Conservation (phyloP, 2,329 filamentous ascomycete species). For the Aaosphaeria arxii region DNA sequence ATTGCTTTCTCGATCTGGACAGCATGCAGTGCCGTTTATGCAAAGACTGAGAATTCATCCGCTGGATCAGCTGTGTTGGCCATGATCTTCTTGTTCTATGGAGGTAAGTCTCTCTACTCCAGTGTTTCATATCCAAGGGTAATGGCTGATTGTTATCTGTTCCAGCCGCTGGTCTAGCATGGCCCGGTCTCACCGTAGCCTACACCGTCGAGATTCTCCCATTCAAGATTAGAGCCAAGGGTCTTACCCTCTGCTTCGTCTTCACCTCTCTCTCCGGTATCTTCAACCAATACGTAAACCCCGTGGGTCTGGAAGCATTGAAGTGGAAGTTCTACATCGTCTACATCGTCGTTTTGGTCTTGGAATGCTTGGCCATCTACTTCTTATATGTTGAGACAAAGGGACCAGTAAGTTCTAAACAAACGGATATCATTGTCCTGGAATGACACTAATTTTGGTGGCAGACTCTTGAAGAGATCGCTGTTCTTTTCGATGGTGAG, state of each 20-base stretch:
- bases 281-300: background rate
- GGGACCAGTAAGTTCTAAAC: constrained; percentile 12
- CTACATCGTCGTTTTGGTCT: constrained; percentile 12
- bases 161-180: constrained; percentile 17
- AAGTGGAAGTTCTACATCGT: constrained; percentile 1
- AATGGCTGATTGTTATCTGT: background rate
- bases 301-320: background rate
- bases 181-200: constrained; percentile 19
- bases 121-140: background rate
- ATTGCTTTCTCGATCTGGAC: constrained; percentile 42
- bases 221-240: constrained; percentile 16
- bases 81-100: constrained; percentile 4
- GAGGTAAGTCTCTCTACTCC: background rate
- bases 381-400: constrained; percentile 23
- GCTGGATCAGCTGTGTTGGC: constrained; percentile 5
- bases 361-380: constrained; percentile 18
- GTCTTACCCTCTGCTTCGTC: background rate
- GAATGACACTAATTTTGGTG: background rate
- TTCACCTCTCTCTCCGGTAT: background rate
- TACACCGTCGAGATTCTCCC: constrained; percentile 35
- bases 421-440: too few species aligned
- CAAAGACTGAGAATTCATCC: background rate
- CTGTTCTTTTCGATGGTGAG: background rate
- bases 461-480: background rate
- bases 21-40: constrained; percentile 30